Evolutionary conservation across 768 basidiomycete species (phyloP).

Genomic region (Coprinellus aureogranulatus): DNA sequence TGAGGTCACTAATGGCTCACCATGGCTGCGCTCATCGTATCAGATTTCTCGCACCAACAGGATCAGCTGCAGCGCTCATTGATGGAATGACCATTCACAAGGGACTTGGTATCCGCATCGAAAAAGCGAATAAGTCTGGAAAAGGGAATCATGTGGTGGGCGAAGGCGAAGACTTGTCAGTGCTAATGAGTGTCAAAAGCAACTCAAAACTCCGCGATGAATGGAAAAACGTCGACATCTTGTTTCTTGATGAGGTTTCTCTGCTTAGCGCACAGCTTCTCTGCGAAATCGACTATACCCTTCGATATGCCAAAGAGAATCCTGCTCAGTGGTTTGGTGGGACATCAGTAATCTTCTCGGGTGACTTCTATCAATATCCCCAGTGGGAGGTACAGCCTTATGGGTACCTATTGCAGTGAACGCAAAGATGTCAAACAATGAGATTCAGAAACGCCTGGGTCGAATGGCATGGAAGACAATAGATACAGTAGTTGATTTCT

Average conservation of each 20-base stretch:
- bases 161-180: slow-evolving; percentile 4
- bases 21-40: slow-evolving; percentile 21
- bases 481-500: slow-evolving; percentile 14
- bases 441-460: slow-evolving; percentile 5
- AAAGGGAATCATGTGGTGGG: slow-evolving; percentile 8
- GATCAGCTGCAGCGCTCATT: slow-evolving; percentile 27
- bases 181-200: slow-evolving; percentile 15
- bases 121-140: slow-evolving; percentile 9
- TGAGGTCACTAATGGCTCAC: slow-evolving; percentile 19
- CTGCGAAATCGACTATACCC: slow-evolving; percentile 25
- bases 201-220: slow-evolving; percentile 16
- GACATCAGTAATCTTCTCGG: slow-evolving; percentile 27
- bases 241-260: slow-evolving; percentile 31
- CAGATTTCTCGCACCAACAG: slow-evolving; percentile 27
- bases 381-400: slow-evolving; percentile 26
- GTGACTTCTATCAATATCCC: slow-evolving; percentile 34
- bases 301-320: slow-evolving; percentile 21
- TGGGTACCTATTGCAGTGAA: slow-evolving; percentile 22
- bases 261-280: slow-evolving; percentile 20
- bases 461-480: slow-evolving; percentile 10
- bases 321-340: slow-evolving; percentile 28
- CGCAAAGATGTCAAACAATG: slow-evolving; percentile 11
- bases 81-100: slow-evolving; percentile 26
- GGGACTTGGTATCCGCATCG: slow-evolving; percentile 20
- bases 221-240: slow-evolving; percentile 22